Evolutionary conservation across 768 basidiomycete species (phyloP), one percentile per base, ranked within the genome.

Genomic region (Dentipellis fragilis): DNA sequence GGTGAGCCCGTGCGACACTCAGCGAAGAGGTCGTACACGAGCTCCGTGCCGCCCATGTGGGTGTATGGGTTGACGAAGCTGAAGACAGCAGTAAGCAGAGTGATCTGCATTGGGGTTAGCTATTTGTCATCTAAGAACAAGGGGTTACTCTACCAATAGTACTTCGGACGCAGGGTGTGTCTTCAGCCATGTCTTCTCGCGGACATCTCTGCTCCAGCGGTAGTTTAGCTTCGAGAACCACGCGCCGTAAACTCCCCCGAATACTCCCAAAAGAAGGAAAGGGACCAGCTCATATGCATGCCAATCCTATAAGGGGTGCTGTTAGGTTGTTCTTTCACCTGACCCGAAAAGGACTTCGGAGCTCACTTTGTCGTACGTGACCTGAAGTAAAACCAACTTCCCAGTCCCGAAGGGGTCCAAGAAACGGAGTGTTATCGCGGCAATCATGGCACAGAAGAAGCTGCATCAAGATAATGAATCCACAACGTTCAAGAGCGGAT

Each of bases 391-490:
- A 0, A 96, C 93, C 19, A 97, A 75, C 67, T 96, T 96, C 21
- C 93, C 93, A 4, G 91, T 95, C 12, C 92, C 89, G 64, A 97
- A 97, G 0, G 96, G 96, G 68, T 99, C 89, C 37, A 98, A 83
- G 57, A 94, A 87, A 71, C 85, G 80, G 47, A 99, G 74, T 0
- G 95, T 95, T 62, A 97, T 87, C 1, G 95, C 95, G 2, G 96
- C 96, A 61, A 98, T 90, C 79, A 98, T 85, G 1, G 96, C 96
- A 66, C 96, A 98, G 69, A 99, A 94, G 72, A 99, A 99, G 64
- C 92, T 95, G 66, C 14, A 65, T 54, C 56, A 65, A n/a, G 56
- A 42, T 39, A 16, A 50, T 19, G 71, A 73, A 63, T 72, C 46
- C 48, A 2, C 16, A 21, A n/a, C 22, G 19, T 10, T 22, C 34